Base-by-base conservation (phyloP, 2,329 filamentous ascomycete genomes). In the Colletotrichum sp. region DNA sequence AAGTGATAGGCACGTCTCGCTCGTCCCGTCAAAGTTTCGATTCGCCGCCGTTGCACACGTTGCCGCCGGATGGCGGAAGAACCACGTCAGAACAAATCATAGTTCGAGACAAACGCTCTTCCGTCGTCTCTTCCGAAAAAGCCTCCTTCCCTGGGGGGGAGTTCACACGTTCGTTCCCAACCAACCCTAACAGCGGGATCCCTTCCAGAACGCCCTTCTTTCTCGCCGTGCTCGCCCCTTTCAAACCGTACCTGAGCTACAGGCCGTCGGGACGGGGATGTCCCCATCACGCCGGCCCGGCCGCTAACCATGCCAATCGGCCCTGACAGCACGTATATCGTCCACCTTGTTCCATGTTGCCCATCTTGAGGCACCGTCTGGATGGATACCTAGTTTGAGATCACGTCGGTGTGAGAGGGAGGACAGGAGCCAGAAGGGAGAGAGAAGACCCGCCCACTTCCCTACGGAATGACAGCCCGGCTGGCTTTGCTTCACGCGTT, bases 141-240 rank as follows among this genome's bases (percentile, higher is more conserved):
- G 6, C 43, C 43, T 52, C 43, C 43, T 24, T 66, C 43, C 28
- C 60, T 9, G 12, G 10, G n/a, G n/a, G 21, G 13, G 10, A 52
- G 43, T 52, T 52, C 43, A 52, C 43, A 52, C 43, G n/a, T 48
- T 59, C 36, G 52, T 57, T 59, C 24, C 24, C 61, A 43, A 18
- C 52, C 30, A 67, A 32, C 39, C 68, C 52, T 67, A 34, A 52
- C 72, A 75, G 24, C 72, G 68, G 30, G 61, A 72, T 72, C 72
- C 57, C 73, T 65, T 48, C 63, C 18, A 32, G 30, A 59, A 52
- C 43, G n/a, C n/a, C 1, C 6, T 13, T 21, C 43, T 7, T 13
- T 48, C 39, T 52, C 43, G 59, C 55, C 8, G 18, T 43, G 32
- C 43, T 26, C 32, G 26, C 36, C 67, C 18, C 32, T n/a, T 28